Base-by-base conservation (phyloP, 2,329 filamentous ascomycete species). In the Penicillium sp. region DNA sequence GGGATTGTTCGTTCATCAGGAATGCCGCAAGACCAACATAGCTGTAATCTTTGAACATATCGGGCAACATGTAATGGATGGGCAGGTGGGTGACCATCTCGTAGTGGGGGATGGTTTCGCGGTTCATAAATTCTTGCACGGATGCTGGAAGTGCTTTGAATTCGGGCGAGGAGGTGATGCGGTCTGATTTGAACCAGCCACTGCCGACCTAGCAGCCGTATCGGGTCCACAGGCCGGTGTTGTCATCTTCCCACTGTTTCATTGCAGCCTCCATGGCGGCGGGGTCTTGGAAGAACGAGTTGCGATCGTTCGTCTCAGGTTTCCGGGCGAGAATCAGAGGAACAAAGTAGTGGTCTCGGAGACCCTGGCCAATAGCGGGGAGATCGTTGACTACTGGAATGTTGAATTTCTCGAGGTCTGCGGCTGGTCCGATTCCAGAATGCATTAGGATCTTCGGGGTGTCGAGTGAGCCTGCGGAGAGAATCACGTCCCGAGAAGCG, bases 51-150 rank as follows among this genome's bases (percentile, higher is more conserved):
- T 62, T 27, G 21, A 63, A 65, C 35, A 78, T 72, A 1, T 69
- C 64, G 0, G 79, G 79, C 0, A 76, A 47, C 35, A 71, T 63
- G 34, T 62, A 75, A 58, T 80, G 79, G 4, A 77, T 59, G 0
- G 76, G 75, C 54, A 78, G 73, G 54, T 81, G 78, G 2, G 74
- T 78, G 9, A 79, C 52, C 16, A 86, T 65, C 60, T 87, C 85
- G 59, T 78, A 85, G 46, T 81, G 77, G 0, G 85, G 85, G 2
- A 86, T 75, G 0, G 80, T 83, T 15, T 77, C 72, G 21, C 73
- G 73, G 41, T 64, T 66, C 1, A 87, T 65, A 56, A 76, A 79
- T 0, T 69, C 65, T 60, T 80, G 76, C 10, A 77, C 71, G 0
- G 71, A 52, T 0, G 59, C 51, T 0, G 81, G 77, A 0, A 87